Percentiles rank a stretch among this genome's conserved stretches.
phyloP scores from a whole-genome alignment of 2,329 filamentous ascomycete species.

The Rutstroemia sydowiana region DNA sequence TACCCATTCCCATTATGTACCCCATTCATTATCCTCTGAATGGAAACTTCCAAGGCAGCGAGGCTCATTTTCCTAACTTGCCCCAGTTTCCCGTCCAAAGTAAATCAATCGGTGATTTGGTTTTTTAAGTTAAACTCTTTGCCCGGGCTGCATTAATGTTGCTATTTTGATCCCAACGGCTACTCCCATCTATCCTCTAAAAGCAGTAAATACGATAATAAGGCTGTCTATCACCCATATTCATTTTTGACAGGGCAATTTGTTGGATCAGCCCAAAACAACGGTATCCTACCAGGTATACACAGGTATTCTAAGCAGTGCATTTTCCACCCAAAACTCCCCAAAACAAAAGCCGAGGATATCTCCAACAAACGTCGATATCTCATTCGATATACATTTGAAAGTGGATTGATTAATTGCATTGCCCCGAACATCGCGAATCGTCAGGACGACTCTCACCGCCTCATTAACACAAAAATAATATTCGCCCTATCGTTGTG shows the following conservation, averaged over 20 bases:
- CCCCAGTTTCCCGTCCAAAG: not conserved
- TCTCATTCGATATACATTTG: conserved; percentile 1
- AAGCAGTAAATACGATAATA: no score
- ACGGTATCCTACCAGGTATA: no score
- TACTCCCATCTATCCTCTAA: no score
- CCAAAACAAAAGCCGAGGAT: not conserved
- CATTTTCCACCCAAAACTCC: not conserved
- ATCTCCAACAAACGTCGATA: not conserved
- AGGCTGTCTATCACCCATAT: no score
- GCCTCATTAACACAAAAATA: conserved; percentile 1
- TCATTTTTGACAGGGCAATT: no score
- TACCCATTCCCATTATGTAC: no score
- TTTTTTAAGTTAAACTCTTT: no score
- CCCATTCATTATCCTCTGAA: not conserved
- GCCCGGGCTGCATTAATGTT: no score
- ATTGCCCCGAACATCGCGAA: conserved; percentile 3
- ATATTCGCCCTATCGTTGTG: conserved; percentile 2
- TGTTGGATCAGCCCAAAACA: no score
- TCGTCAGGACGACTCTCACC: conserved; percentile 10
- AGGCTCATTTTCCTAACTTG: not conserved
- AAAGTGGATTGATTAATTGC: conserved; percentile 6
- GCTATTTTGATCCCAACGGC: no score
- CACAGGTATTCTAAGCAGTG: conserved; percentile 3
- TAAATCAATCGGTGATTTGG: no score
- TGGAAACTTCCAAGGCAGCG: not conserved